Base-by-base conservation (phyloP, 169 alveolate genomes). In the Eimeria necatrix region DNA sequence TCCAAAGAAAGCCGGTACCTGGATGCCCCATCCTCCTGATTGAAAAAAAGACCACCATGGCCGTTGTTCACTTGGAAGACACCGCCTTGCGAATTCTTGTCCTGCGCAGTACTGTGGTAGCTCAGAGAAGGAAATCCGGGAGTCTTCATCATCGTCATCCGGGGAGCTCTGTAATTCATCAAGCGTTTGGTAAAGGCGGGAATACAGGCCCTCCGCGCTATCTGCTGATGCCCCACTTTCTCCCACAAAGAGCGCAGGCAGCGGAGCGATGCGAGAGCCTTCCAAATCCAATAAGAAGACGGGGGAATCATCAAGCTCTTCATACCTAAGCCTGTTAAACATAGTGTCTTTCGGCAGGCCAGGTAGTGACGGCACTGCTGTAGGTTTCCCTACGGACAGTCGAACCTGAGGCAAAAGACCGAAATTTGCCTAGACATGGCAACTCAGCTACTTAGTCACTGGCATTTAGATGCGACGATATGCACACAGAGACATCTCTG, bases 91-190 rank as follows among this genome's bases (percentile, higher is more conserved):
- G 18, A 83, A 83, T 14, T 83, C 74, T 56, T 83, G 70, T 9
- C 91, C 91, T 16, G 91, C n/a, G 74, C 91, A 83, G 53, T 83
- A 83, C 26, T 83, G 74, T 6, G 91, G 91, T 56, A 83, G 91
- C 53, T 48, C 76, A 20, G 91, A 83, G 26, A 83, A 83, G 8
- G 91, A 46, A 48, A 83, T 20, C 52, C 26, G 61, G 14, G 56
- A 71, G 9, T 8, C 22, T 0, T 83, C 91, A 9, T 83, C 91
- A 7, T 76, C 64, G 6, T 83, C 91, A 26, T 83, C 91, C 5
- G 91, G 8, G 12, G 91, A 3, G 59, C 16, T 83, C 53, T 83
- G 71, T 24, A 83, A 52, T 16, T 83, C 91, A 53, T 83, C 91
- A n/a, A 83, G 76, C 6, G 41, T 52, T 52, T 83, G 91, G 53